A percentile compares a stretch with the other conserved stretches of the same genome.
Evolutionary conservation across 495 filamentous ascomycete species (phyloP).

Genomic region (Aspergillus cristatus): DNA sequence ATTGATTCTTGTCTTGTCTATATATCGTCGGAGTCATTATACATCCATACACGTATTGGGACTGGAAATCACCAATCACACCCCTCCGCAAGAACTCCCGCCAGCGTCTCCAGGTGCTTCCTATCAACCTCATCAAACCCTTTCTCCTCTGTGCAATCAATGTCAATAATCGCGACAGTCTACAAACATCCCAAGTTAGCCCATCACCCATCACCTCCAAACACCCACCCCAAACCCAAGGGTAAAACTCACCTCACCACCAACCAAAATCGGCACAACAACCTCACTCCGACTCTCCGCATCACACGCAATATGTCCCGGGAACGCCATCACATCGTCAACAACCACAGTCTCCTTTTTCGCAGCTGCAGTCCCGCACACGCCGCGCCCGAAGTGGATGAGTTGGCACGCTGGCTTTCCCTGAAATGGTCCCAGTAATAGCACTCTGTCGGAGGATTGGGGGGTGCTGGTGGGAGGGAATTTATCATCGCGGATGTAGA

Average conservation of each 20-base stretch:
- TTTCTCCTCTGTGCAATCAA: constrained; percentile 62
- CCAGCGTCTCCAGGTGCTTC: constrained; percentile 60
- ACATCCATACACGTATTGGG: too few relatives aligned
- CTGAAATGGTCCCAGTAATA: constrained; percentile 82
- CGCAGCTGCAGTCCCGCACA: constrained; percentile 71
- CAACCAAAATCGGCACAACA: constrained; percentile 68
- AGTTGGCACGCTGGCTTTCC: constrained; percentile 84
- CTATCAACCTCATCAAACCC: constrained; percentile 75
- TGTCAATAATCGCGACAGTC: constrained; percentile 82
- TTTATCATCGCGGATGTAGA: constrained; percentile 69
- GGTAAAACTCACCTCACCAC: constrained; percentile 40
- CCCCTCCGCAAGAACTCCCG: constrained; percentile 48
- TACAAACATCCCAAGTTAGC: constrained; percentile 20
- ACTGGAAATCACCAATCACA: constrained; percentile 63
- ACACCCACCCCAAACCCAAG: not conserved
- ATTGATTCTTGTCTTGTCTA: too few relatives aligned
- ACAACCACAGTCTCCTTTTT: constrained; percentile 60
- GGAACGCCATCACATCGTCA: constrained; percentile 64
- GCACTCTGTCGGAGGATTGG: constrained; percentile 19
- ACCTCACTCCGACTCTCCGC: constrained; percentile 77
- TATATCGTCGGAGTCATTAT: too few relatives aligned
- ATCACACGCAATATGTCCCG: constrained; percentile 90
- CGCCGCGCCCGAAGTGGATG: constrained; percentile 69
- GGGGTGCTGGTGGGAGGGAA: constrained; percentile 30
- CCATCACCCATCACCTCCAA: not conserved